Percentiles rank a stretch among this genome's conserved stretches.
Evolutionary conservation across 257 asterid species (phyloP).

Genomic region (Cruciata laevipes): DNA sequence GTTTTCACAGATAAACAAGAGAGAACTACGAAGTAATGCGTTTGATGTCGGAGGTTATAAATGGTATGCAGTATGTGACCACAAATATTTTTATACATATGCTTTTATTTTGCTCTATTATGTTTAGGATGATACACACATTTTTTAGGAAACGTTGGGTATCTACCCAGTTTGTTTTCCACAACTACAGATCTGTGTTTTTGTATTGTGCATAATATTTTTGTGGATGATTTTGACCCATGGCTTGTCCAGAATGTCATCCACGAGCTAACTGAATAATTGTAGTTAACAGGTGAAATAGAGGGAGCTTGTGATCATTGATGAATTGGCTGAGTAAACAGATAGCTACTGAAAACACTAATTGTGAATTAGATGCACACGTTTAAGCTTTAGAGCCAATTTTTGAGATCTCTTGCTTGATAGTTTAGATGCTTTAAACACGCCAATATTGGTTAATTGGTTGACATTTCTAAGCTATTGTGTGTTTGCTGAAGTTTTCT

Average conservation of each 20-base stretch:
- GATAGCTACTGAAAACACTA: neutral
- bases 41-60: constrained; percentile 47
- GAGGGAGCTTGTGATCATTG: neutral
- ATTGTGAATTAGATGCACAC: neutral
- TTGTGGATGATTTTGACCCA: neutral
- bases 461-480: neutral
- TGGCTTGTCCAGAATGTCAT: neutral
- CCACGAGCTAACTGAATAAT: neutral
- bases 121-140: neutral
- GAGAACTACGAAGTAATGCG: constrained; percentile 43
- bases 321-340: neutral
- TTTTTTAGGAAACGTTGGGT: neutral
- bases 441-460: neutral
- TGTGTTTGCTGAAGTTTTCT: neutral
- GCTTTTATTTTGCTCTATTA: neutral
- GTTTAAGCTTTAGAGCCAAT: neutral
- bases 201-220: neutral
- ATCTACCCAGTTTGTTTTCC: neutral
- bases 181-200: neutral
- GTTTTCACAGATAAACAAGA: constrained; percentile 45
- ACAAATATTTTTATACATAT: neutral
- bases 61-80: constrained; percentile 29
- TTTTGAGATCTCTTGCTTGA: neutral
- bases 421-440: too few relatives aligned
- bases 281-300: too few relatives aligned